These are phyloP conservation scores for Globisporangium solare DNA, from an alignment of 352 stramenopile species.

Conservation along the genomic window DNA sequence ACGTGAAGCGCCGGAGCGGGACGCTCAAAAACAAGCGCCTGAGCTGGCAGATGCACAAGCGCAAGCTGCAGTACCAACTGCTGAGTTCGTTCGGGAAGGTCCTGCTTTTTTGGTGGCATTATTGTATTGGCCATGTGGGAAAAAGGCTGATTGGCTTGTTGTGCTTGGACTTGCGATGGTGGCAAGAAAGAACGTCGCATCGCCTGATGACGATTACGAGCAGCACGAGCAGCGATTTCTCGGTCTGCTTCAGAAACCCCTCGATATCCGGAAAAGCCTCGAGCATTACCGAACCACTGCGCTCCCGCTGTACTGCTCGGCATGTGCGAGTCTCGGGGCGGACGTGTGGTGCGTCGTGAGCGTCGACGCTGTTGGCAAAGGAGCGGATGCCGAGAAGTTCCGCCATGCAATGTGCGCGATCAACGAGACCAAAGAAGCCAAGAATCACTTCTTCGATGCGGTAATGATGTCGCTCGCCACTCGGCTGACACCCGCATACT, in stretches of 20 bases:
- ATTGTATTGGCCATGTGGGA: too few relatives aligned
- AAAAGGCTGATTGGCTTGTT: too few relatives aligned
- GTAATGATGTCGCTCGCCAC: constrained; percentile 14
- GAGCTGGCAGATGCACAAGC: constrained; percentile 58
- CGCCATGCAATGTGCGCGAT: constrained; percentile 68
- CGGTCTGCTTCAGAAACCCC: constrained; percentile 56
- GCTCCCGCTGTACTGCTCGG: constrained; percentile 55
- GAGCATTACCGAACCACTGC: constrained; percentile 59
- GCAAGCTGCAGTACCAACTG: constrained; percentile 52
- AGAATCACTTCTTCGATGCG: constrained; percentile 72
- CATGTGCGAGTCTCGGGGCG: constrained; percentile 54
- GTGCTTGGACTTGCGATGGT: background rate
- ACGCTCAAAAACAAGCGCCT: constrained; percentile 34
- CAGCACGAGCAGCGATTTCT: constrained; percentile 71
- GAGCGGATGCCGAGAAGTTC: constrained; percentile 65
- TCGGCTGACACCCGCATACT: too few relatives aligned
- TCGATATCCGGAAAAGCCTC: constrained; percentile 68
- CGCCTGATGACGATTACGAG: constrained; percentile 59
- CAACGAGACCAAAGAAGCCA: constrained; percentile 72
- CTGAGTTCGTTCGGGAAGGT: constrained; percentile 50
- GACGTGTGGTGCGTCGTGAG: constrained; percentile 77
- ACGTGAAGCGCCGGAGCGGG: constrained; percentile 13
- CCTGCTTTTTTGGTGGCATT: too few relatives aligned
- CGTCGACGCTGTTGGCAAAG: constrained; percentile 54
- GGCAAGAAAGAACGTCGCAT: constrained; percentile 31